Evolutionary conservation across 345 rosid genomes (phyloP).

Genomic region (Kandelia obovata): DNA sequence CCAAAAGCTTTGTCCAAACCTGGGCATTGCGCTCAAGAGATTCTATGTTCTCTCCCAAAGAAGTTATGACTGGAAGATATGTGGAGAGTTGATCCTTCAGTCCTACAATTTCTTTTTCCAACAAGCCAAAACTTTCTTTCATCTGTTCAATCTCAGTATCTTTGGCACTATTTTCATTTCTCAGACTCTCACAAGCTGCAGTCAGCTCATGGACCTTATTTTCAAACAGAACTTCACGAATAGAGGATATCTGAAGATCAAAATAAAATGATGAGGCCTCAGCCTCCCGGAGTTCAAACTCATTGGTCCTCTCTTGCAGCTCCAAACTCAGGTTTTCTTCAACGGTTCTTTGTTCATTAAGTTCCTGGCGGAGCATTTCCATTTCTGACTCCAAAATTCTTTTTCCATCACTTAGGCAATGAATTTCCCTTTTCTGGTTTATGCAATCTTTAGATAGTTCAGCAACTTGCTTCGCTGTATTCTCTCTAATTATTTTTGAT

Average conservation of each 20-base stretch:
- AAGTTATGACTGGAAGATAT: constrained; percentile 25
- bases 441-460: constrained; percentile 38
- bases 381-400: constrained; percentile 49
- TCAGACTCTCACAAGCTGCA: constrained; percentile 19
- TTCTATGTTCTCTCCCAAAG: constrained; percentile 20
- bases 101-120: constrained; percentile 26
- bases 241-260: constrained; percentile 68
- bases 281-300: constrained; percentile 77
- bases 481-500: constrained; percentile 37
- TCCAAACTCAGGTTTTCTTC: constrained; percentile 72
- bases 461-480: constrained; percentile 39
- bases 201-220: constrained; percentile 36
- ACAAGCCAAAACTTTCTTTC: constrained; percentile 21
- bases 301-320: constrained; percentile 70
- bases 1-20: constrained; percentile 21
- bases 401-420: constrained; percentile 49
- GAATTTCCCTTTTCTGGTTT: constrained; percentile 43
- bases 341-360: constrained; percentile 44
- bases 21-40: constrained; percentile 32
- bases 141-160: constrained; percentile 23
- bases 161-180: constrained; percentile 22
- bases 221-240: constrained; percentile 64
- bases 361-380: constrained; percentile 34
- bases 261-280: constrained; percentile 87
- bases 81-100: constrained; percentile 29